Base-by-base conservation (phyloP, 1,284 basidiomycete genomes). In the Takashimella koratensis region DNA sequence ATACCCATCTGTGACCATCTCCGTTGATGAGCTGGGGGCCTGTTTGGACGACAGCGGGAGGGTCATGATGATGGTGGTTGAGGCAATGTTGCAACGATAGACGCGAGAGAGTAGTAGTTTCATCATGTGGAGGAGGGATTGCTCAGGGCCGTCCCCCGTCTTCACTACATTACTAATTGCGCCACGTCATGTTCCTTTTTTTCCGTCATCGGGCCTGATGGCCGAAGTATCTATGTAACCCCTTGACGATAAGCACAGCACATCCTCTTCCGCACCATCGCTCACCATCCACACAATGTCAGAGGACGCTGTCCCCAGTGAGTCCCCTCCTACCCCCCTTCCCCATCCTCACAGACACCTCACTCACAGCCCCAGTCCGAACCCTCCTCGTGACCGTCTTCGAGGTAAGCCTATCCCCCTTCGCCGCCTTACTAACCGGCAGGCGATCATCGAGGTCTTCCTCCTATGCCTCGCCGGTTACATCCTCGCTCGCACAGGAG, bases 371-470 rank as follows among this genome's bases (percentile, higher is more conserved):
- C 8, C 25, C 47, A 60, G 59, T 60, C 53, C 50, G 46, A 43
- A 57, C 55, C 4, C 59, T 60, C 13, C 45, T 60, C 48, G 55
- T 76, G 53, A 83, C 82, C 20, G 83, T 84, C 27, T 82, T 83
- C 63, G 78, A 81, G 54, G 83, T 84, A 52, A 47, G 80, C 71
- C 3, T 13, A 22, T 30, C 40, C 19, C 23, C 16, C 48, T 44
- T 44, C 30, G 26, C 27, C 41, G 40, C 43, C 22, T 30, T 16
- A 3, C 47, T 43, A 10, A 3, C 47, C 24, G 20, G 12, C 58
- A 92, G 89, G 91, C 90, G 20, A 93, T 96, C 62, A 78, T 89
- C 45, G 86, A 95, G 74, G 93, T 96, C 53, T 89, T 93, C 68
- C 68, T 96, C 44, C 78, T 94, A 64, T 94, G 90, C 77, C 70